Conservation (phyloP, 2,329 filamentous ascomycete genomes). For the Nothophoma quercina region DNA sequence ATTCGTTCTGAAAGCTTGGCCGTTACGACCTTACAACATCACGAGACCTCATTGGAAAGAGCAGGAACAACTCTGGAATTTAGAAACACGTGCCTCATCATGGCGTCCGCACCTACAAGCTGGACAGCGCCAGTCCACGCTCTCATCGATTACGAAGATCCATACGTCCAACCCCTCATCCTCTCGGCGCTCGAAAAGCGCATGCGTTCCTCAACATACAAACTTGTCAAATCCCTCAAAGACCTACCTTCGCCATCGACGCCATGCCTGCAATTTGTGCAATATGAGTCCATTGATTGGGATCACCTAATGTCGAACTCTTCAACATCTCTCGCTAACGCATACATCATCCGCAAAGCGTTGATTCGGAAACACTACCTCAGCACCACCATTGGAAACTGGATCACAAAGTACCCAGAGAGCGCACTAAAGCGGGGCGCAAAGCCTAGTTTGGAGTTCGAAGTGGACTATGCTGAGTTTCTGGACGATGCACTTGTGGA, state of each 20-base stretch:
- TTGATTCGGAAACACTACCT: constrained; percentile 96
- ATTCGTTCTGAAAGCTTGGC: neutral
- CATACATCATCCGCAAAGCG: constrained; percentile 94
- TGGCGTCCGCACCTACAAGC: constrained; percentile 16
- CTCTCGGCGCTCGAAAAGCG: constrained; percentile 71
- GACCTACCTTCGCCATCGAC: constrained; percentile 56
- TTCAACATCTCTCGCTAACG: constrained; percentile 74
- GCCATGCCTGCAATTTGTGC: constrained; percentile 76
- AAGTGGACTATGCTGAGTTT: constrained; percentile 96
- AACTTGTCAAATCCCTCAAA: constrained; percentile 62
- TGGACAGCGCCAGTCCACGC: constrained; percentile 65
- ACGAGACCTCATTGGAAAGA: neutral
- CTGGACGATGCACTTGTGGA: constrained; percentile 92
- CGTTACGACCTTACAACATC: neutral
- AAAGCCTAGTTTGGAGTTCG: constrained; percentile 82
- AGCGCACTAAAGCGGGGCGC: constrained; percentile 75
- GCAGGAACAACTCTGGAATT: neutral
- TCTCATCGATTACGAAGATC: constrained; percentile 82
- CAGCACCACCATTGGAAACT: constrained; percentile 80
- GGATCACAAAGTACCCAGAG: constrained; percentile 81
- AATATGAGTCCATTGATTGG: constrained; percentile 90
- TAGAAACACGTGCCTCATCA: constrained; percentile 7
- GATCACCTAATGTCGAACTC: constrained; percentile 72
- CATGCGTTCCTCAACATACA: constrained; percentile 64
- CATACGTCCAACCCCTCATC: constrained; percentile 88